Conservation (phyloP, 2,329 filamentous ascomycete genomes). For the Colletotrichum zoysiae region DNA sequence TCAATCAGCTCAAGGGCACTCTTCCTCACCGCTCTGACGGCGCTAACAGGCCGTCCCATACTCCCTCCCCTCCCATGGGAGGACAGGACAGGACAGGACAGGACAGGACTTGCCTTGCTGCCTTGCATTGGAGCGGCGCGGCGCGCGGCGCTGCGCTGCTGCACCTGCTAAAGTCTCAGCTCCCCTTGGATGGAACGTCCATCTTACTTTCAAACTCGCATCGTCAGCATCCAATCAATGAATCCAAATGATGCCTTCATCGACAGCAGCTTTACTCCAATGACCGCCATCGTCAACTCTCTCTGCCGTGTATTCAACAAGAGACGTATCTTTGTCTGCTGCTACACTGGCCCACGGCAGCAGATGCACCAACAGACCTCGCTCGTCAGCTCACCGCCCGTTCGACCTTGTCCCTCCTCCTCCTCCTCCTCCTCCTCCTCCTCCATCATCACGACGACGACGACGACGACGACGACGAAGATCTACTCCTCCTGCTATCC, state of each 20-base stretch:
- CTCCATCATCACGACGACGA: too few relatives aligned
- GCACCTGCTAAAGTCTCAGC: slow-evolving; percentile 16
- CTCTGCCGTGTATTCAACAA: slow-evolving; percentile 1
- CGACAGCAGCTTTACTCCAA: neutral
- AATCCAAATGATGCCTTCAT: neutral
- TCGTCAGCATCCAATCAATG: slow-evolving; percentile 17
- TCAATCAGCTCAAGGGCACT: neutral
- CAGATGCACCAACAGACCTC: slow-evolving; percentile 6
- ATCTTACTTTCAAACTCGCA: neutral
- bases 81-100: too few relatives aligned
- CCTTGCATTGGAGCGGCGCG: neutral
- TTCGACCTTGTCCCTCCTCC: neutral
- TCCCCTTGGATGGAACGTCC: neutral
- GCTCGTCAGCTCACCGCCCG: neutral
- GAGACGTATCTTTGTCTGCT: slow-evolving; percentile 22
- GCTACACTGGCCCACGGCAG: slow-evolving; percentile 12
- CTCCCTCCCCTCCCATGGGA: too few relatives aligned
- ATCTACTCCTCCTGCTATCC: too few relatives aligned
- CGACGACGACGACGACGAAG: too few relatives aligned
- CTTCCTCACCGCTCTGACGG: neutral
- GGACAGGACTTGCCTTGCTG: too few relatives aligned
- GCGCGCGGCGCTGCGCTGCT: neutral
- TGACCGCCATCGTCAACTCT: neutral
- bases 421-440: too few relatives aligned
- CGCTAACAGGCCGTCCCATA: slow-evolving; percentile 19